Evolutionary conservation across 192 early-diverging fungal species (phyloP), one percentile per base, ranked within the genome.

Genomic region (Radiomyces spectabilis): DNA sequence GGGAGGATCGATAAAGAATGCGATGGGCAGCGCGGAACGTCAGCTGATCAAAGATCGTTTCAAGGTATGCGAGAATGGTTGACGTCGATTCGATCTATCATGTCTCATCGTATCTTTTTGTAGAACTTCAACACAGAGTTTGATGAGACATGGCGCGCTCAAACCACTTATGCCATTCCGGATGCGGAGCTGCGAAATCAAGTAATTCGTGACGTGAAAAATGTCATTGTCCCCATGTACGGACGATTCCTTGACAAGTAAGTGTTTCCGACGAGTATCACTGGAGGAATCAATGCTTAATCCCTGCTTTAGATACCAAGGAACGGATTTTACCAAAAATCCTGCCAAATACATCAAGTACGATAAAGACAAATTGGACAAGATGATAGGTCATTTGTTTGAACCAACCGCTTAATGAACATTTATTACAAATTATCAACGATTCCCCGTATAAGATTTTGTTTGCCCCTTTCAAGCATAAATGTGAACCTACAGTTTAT

Each of bases 41-140:
- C 80, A 87, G 41, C 55, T 65, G 35, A 76, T 94, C 53, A 94
- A 94, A 59, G 89, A 90, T 55, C 86, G 83, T 57, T 91, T 93
- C 75, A 89, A 86, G 64, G 83, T 82, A 73, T 55, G n/a, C 1
- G 3, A 31, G 4, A 39, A 31, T 39, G 13, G 13, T 15, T 39
- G 13, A 39, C 38, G 38, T 39, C 16, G 13, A 15, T 12, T 16
- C 38, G 13, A 39, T 16, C 16, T 16, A 13, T 35, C 38, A 31
- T 45, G 10, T 32, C 18, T 2, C 1, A 48, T 26, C 47, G 45
- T 41, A 50, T 21, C 26, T 4, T 29, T 57, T 32, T n/a, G 5
- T 59, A 87, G 85, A 83, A 77, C 49, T 94, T 94, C 61, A 92
- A 94, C 63, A 76, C 66, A 29, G 85, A 85, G 42, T 85, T 94